Evolutionary conservation across 1,284 basidiomycete species (phyloP).

Genomic region (Malassezia slooffiae): DNA sequence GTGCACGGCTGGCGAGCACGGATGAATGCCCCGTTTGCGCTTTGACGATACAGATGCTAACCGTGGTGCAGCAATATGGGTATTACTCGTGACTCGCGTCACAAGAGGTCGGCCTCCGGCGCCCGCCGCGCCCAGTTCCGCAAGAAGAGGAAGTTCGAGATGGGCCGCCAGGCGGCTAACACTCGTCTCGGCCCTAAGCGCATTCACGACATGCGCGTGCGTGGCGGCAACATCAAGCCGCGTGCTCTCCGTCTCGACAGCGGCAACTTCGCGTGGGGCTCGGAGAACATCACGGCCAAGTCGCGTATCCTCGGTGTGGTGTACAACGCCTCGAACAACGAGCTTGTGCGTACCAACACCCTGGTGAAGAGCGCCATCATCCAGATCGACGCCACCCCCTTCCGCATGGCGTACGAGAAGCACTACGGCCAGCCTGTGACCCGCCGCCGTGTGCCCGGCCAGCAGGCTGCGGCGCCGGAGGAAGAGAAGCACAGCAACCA

Average conservation of each 20-base stretch:
- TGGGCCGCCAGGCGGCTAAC: conserved; percentile 46
- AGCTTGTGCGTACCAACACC: conserved; percentile 47
- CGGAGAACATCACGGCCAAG: conserved; percentile 46
- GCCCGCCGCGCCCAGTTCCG: conserved; percentile 45
- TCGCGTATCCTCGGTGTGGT: conserved; percentile 46
- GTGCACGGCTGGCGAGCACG: not conserved
- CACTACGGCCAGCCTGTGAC: conserved; percentile 46
- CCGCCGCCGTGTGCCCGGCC: conserved; percentile 38
- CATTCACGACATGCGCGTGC: conserved; percentile 45
- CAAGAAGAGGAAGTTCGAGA: conserved; percentile 46
- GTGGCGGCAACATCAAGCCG: conserved; percentile 46
- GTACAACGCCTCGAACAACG: conserved; percentile 47
- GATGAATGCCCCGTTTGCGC: no score
- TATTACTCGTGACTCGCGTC: conserved; percentile 47
- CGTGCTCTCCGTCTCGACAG: conserved; percentile 45
- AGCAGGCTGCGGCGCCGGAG: conserved; percentile 27
- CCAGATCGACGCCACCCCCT: conserved; percentile 46
- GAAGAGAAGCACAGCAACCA: conserved; percentile 36
- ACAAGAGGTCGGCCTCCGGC: conserved; percentile 45
- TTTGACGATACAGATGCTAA: not conserved
- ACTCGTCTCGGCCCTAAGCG: conserved; percentile 46
- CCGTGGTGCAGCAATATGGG: conserved; percentile 33
- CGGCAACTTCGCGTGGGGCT: conserved; percentile 47
- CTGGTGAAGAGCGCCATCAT: conserved; percentile 45
- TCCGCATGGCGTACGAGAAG: conserved; percentile 47